Evolutionary conservation across 805 yeast genomes (phyloP).

Genomic region (Ogataea chonburiensis): DNA sequence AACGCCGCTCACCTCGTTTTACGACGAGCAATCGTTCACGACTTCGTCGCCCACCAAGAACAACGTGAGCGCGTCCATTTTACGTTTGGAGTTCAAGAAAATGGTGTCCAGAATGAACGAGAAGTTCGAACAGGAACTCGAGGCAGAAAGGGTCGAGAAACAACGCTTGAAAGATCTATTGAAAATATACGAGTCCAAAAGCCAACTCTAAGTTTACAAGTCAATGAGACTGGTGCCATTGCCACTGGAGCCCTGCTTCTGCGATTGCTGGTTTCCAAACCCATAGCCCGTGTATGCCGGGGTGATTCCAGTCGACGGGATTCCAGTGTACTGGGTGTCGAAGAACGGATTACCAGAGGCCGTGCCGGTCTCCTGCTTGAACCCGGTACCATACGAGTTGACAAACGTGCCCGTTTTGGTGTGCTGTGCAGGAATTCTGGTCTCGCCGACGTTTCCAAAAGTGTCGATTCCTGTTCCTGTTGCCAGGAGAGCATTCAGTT

Average conservation of each 20-base stretch:
- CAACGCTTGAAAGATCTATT: conserved; percentile 43
- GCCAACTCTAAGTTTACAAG: conserved; percentile 17
- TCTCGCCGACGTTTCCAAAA: conserved; percentile 82
- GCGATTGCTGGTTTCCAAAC: conserved; percentile 71
- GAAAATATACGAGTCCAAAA: conserved; percentile 31
- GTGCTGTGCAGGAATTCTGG: conserved; percentile 89
- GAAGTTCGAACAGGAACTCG: conserved; percentile 57
- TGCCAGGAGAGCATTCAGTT: conserved; percentile 74
- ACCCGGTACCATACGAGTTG: conserved; percentile 87
- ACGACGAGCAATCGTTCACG: conserved; percentile 9
- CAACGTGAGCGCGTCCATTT: conserved; percentile 45
- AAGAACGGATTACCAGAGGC: conserved; percentile 59
- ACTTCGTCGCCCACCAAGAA: conserved; percentile 27
- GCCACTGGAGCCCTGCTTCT: conserved; percentile 22
- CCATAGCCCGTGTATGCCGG: conserved; percentile 94
- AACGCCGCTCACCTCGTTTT: conserved; percentile 18
- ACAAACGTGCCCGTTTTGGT: conserved; percentile 79
- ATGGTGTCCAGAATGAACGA: conserved; percentile 60
- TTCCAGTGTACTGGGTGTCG: conserved; percentile 70
- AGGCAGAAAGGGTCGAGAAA: conserved; percentile 53
- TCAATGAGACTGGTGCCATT: conserved; percentile 35
- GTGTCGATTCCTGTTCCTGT: conserved; percentile 92
- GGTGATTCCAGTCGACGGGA: conserved; percentile 60
- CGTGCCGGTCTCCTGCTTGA: conserved; percentile 46
- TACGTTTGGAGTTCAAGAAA: conserved; percentile 68